A percentile compares a stretch with the other conserved stretches of the same genome.
Conservation (phyloP, 805 yeast species). For the Monosporozyma servazzii region DNA sequence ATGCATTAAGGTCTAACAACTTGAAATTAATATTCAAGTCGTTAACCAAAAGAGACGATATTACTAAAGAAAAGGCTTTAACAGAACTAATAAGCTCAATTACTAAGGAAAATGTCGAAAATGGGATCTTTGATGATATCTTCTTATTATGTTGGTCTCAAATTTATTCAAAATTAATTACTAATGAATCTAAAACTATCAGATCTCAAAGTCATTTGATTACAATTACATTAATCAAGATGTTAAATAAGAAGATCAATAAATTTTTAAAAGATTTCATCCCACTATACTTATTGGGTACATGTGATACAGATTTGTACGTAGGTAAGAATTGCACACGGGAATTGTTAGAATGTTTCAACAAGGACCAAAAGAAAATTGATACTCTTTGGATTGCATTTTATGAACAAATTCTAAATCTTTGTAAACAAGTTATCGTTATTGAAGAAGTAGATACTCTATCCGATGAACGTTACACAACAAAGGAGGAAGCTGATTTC, state of each 20-base stretch:
- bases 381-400: conserved; percentile 55
- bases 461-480: conserved; percentile 64
- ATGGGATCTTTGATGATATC: conserved; percentile 37
- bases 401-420: conserved; percentile 45
- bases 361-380: conserved; percentile 43
- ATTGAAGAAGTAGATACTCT: conserved; percentile 54
- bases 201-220: conserved; percentile 54
- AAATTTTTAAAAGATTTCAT: conserved; percentile 63
- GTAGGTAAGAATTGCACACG: conserved; percentile 44
- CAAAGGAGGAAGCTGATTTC: conserved; percentile 53
- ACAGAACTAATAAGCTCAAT: conserved; percentile 39
- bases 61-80: conserved; percentile 78
- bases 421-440: conserved; percentile 42
- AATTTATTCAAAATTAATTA: conserved; percentile 67
- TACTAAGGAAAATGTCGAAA: conserved; percentile 12
- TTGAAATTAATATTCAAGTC: conserved; percentile 63
- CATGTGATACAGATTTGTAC: conserved; percentile 57
- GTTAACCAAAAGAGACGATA: conserved; percentile 65
- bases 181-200: conserved; percentile 60
- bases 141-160: conserved; percentile 66
- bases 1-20: conserved; percentile 34
- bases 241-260: conserved; percentile 46
- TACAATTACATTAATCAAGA: conserved; percentile 45
- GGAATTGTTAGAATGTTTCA: conserved; percentile 46
- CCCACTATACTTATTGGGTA: conserved; percentile 66